Evolutionary conservation across 139 green algal genomes (phyloP).

Genomic region (Chlorella sp.): DNA sequence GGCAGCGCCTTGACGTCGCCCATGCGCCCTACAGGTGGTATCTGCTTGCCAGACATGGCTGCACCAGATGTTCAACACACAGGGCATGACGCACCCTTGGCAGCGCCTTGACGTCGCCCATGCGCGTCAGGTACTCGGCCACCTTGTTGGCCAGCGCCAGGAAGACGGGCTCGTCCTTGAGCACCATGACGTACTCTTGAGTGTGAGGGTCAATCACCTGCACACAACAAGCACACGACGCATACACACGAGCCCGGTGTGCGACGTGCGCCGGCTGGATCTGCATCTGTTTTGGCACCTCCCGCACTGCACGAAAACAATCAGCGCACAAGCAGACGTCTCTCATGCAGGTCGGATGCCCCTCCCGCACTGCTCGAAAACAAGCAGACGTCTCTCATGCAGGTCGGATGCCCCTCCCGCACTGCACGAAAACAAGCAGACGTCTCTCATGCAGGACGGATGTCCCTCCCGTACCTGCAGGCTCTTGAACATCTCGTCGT

Average conservation of each 20-base stretch:
- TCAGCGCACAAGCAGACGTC: too few relatives aligned
- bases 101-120: constrained; percentile 29
- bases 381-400: background rate
- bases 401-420: too few relatives aligned
- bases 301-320: too few relatives aligned
- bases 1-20: too few relatives aligned
- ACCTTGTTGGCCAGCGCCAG: constrained; percentile 82
- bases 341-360: too few relatives aligned
- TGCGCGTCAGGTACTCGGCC: constrained; percentile 45
- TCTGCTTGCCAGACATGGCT: background rate
- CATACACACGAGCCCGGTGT: background rate
- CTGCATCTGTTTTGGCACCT: too few relatives aligned
- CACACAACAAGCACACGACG: background rate
- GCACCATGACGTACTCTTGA: constrained; percentile 89
- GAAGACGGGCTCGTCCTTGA: constrained; percentile 90
- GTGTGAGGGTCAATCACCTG: constrained; percentile 94
- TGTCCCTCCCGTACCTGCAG: too few relatives aligned
- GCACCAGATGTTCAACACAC: background rate
- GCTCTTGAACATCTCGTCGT: constrained; percentile 98
- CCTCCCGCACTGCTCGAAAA: too few relatives aligned
- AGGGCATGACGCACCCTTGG: constrained; percentile 17
- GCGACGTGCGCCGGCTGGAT: too few relatives aligned
- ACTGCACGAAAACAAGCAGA: too few relatives aligned
- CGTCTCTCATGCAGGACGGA: too few relatives aligned
- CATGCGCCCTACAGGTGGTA: background rate